Conservation (phyloP, 2,329 filamentous ascomycete genomes). For the Magnaporthales sp. region DNA sequence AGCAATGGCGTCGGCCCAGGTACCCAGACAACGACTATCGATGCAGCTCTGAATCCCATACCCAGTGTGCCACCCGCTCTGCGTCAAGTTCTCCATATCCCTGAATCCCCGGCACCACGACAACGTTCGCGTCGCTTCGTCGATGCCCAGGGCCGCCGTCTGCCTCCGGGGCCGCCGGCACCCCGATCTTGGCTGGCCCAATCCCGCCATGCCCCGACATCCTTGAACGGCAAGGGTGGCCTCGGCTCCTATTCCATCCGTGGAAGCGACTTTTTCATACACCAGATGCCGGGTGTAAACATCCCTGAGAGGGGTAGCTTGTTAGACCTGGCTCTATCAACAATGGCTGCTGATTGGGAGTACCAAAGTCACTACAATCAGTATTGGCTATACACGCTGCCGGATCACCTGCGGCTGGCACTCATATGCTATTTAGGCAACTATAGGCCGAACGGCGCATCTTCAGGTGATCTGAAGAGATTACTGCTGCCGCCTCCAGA, state of each 20-base stretch:
- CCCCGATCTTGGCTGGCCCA: constrained; percentile 46
- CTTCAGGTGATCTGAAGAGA: constrained; percentile 38
- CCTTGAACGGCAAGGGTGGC: constrained; percentile 5
- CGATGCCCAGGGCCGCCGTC: constrained; percentile 37
- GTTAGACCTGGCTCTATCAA: constrained; percentile 40
- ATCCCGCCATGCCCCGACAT: constrained; percentile 18
- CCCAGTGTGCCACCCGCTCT: constrained; percentile 53
- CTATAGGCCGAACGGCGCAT: constrained; percentile 35
- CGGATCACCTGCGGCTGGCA: constrained; percentile 41
- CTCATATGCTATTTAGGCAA: constrained; percentile 42
- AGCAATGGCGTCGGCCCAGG: constrained; percentile 5
- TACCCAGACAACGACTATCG: neutral
- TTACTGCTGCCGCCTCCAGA: constrained; percentile 30
- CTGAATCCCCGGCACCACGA: constrained; percentile 44
- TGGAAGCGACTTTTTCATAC: neutral
- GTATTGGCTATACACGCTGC: constrained; percentile 47
- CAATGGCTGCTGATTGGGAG: constrained; percentile 45
- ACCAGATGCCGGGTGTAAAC: constrained; percentile 33
- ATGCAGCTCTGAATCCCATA: constrained; percentile 9
- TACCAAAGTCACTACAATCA: constrained; percentile 46
- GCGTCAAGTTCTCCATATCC: constrained; percentile 49
- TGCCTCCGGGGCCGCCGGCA: constrained; percentile 50
- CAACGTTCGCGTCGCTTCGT: constrained; percentile 34
- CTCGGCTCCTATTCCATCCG: neutral
- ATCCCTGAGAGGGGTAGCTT: constrained; percentile 37